Evolutionary conservation across 1,139 yeast species (phyloP).

Genomic region (Blastobotrys elegans): DNA sequence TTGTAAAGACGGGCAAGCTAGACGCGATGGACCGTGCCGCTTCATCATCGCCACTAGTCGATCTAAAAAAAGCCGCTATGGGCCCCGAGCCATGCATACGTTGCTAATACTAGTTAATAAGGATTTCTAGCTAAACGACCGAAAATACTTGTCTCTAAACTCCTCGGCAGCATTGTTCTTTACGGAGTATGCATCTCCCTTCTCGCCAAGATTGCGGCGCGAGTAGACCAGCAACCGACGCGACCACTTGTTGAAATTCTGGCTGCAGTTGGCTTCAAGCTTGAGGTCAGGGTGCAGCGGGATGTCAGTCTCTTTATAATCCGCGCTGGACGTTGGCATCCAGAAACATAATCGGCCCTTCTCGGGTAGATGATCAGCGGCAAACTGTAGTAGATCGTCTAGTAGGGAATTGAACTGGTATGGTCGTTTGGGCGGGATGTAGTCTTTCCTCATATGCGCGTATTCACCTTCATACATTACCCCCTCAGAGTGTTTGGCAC

Average conservation of each 20-base stretch:
- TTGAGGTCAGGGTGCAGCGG: conserved; percentile 77
- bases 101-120: not conserved
- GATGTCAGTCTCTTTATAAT: conserved; percentile 57
- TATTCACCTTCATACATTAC: conserved; percentile 69
- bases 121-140: conserved; percentile 48
- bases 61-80: not conserved
- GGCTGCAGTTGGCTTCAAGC: conserved; percentile 70
- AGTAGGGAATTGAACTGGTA: conserved; percentile 72
- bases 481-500: conserved; percentile 62
- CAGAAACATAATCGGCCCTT: conserved; percentile 86
- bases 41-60: not conserved
- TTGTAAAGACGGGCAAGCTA: not conserved
- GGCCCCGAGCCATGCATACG: not conserved
- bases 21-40: not conserved
- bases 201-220: conserved; percentile 53
- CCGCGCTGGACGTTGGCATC: conserved; percentile 98
- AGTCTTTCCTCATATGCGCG: conserved; percentile 75
- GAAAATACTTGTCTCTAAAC: conserved; percentile 78
- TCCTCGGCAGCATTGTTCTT: conserved; percentile 40
- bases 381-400: conserved; percentile 69
- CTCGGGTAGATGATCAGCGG: conserved; percentile 64
- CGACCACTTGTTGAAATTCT: conserved; percentile 87
- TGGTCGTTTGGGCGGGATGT: conserved; percentile 89
- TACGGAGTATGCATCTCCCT: conserved; percentile 53
- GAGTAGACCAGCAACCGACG: conserved; percentile 77